Evolutionary conservation across 352 stramenopile species (phyloP).

Genomic region (Blastocystis sp.): DNA sequence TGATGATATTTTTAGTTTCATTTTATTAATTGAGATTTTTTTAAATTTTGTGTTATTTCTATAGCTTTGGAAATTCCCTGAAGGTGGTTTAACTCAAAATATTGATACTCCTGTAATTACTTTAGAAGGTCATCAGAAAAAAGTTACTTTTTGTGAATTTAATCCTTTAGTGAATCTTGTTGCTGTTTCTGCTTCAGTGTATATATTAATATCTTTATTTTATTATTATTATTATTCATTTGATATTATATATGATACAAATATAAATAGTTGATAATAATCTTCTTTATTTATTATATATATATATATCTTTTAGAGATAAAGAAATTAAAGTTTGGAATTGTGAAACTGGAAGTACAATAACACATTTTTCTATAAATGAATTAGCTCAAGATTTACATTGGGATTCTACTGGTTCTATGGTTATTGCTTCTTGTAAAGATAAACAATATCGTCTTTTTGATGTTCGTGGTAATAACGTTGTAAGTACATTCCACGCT

Average conservation of each 20-base stretch:
- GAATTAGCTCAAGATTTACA: conserved; percentile 81
- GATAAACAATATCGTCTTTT: conserved; percentile 90
- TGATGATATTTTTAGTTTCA: not conserved
- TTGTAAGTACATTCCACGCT: conserved; percentile 46
- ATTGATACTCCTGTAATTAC: conserved; percentile 82
- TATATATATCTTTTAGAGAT: not conserved
- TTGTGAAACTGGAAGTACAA: conserved; percentile 79
- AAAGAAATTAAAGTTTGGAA: conserved; percentile 88
- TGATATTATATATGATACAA: no score
- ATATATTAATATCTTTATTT: no score
- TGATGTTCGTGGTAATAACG: conserved; percentile 63
- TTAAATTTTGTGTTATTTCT: conserved; percentile 85
- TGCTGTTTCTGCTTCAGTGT: conserved; percentile 71
- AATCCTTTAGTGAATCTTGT: conserved; percentile 90
- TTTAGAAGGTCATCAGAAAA: conserved; percentile 70
- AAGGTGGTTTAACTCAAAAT: conserved; percentile 71
- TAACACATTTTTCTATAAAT: conserved; percentile 43
- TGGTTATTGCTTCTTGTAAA: conserved; percentile 81
- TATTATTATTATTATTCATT: no score
- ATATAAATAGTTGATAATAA: no score
- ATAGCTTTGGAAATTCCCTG: conserved; percentile 84
- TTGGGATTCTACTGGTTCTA: conserved; percentile 83
- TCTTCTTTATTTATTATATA: no score
- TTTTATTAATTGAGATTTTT: conserved; percentile 49
- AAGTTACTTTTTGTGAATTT: conserved; percentile 90